Evolutionary conservation across 2,329 filamentous ascomycete species (phyloP).

Genomic region (Talaromyces sp.): DNA sequence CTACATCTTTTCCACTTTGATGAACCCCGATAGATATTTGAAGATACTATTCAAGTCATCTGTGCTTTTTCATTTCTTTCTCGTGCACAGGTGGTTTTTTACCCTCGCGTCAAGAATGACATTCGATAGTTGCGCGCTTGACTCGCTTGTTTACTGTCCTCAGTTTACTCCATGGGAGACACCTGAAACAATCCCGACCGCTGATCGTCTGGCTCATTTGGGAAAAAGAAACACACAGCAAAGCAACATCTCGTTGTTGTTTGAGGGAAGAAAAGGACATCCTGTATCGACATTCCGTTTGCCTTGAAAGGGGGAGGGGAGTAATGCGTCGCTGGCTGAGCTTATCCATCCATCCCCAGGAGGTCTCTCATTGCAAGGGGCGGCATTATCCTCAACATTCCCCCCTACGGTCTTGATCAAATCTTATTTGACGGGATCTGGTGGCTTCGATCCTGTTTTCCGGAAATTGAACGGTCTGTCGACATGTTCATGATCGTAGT

Average conservation of each 20-base stretch:
- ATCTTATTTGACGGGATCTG: background rate
- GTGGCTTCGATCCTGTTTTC: background rate
- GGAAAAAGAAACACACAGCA: background rate
- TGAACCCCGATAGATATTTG: background rate
- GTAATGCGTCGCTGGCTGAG: conserved; percentile 2
- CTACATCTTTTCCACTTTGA: background rate
- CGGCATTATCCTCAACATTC: conserved; percentile 2
- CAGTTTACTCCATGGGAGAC: no score
- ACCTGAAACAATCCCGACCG: background rate
- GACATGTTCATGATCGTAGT: no score
- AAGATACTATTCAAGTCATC: no score
- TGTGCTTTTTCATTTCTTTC: no score
- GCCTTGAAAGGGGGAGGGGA: conserved; percentile 8
- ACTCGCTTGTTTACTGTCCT: background rate
- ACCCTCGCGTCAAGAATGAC: no score
- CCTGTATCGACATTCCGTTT: conserved; percentile 11
- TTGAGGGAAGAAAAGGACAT: conserved; percentile 2
- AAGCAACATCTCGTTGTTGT: background rate
- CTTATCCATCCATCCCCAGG: background rate
- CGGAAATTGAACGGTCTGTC: background rate
- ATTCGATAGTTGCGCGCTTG: no score
- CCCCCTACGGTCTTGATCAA: conserved; percentile 9
- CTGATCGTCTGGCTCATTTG: background rate
- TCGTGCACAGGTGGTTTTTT: no score
- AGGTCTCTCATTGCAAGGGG: conserved; percentile 5